phyloP scores from a whole-genome alignment of 2,329 filamentous ascomycete species.

The Chaetoscypha palmicola region DNA sequence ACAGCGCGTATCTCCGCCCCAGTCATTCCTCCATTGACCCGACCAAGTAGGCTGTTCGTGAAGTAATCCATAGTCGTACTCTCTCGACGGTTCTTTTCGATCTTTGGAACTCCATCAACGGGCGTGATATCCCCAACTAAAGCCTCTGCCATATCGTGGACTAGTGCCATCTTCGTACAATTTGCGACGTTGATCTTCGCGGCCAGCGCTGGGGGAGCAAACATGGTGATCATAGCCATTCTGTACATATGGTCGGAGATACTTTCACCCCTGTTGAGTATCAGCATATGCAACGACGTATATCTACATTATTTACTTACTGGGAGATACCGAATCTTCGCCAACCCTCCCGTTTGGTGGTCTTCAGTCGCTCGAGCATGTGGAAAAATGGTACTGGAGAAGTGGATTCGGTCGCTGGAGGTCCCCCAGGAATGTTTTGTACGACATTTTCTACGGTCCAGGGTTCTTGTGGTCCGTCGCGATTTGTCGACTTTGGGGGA shows the following conservation, averaged over 20 bases:
- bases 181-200: conserved; percentile 66
- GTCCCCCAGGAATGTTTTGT: conserved; percentile 51
- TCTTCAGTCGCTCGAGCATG: conserved; percentile 88
- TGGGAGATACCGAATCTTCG: conserved; percentile 68
- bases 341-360: conserved; percentile 94
- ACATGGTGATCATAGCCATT: conserved; percentile 94
- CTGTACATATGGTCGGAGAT: conserved; percentile 99
- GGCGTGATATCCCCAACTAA: conserved; percentile 96
- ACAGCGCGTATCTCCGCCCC: conserved; percentile 68
- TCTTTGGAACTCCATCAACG: conserved; percentile 75
- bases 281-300: conserved; percentile 13
- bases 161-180: conserved; percentile 90
- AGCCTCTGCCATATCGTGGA: conserved; percentile 96
- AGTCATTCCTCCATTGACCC: conserved; percentile 62
- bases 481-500: no score
- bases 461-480: no score
- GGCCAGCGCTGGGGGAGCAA: conserved; percentile 70
- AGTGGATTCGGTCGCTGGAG: conserved; percentile 50
- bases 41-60: conserved; percentile 59
- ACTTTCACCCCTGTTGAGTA: conserved; percentile 61
- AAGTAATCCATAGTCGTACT: conserved; percentile 89
- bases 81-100: conserved; percentile 84
- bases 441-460: conserved; percentile 60
- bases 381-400: conserved; percentile 92
- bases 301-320: neutral